A percentile compares a stretch with the other conserved stretches of the same genome.
These are phyloP conservation scores for Kwoniella europaea DNA, from an alignment of 768 basidiomycete species.

Conservation along the genomic window DNA sequence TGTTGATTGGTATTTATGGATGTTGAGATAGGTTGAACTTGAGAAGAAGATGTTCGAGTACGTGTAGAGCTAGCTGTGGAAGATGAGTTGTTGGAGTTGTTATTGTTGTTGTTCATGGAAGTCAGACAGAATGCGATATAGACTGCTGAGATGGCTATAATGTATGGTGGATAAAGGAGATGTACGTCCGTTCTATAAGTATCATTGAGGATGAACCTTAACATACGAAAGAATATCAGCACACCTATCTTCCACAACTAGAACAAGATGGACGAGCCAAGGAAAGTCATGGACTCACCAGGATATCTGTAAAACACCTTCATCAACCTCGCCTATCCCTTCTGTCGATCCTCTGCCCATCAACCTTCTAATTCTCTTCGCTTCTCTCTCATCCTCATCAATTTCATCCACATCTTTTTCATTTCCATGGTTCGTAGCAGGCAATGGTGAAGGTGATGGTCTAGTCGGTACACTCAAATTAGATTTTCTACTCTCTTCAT, in stretches of 20 bases:
- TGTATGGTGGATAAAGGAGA: conserved; percentile 91
- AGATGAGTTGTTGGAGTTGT: neutral
- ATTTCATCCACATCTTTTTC: conserved; percentile 11
- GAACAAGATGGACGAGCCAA: neutral
- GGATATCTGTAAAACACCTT: conserved; percentile 78
- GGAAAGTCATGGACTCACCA: conserved; percentile 66
- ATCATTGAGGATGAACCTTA: conserved; percentile 95
- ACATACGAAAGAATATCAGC: neutral
- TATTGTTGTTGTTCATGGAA: conserved; percentile 57
- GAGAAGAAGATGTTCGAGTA: conserved; percentile 51
- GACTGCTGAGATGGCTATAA: conserved; percentile 88
- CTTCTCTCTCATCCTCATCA: conserved; percentile 39
- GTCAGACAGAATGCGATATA: conserved; percentile 85
- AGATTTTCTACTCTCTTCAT: conserved; percentile 38
- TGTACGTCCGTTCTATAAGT: conserved; percentile 91
- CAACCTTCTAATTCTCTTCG: conserved; percentile 42
- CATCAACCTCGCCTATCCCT: conserved; percentile 56
- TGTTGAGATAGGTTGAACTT: conserved; percentile 57
- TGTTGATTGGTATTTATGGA: conserved; percentile 56
- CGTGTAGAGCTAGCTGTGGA: conserved; percentile 46
- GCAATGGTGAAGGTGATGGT: neutral
- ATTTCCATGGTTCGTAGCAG: neutral
- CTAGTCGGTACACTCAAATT: neutral
- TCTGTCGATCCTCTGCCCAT: conserved; percentile 55
- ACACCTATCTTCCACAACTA: too few species aligned